These are phyloP conservation scores for Purshia tridentata DNA, from an alignment of 306 rosid species.

Conservation along the genomic window DNA sequence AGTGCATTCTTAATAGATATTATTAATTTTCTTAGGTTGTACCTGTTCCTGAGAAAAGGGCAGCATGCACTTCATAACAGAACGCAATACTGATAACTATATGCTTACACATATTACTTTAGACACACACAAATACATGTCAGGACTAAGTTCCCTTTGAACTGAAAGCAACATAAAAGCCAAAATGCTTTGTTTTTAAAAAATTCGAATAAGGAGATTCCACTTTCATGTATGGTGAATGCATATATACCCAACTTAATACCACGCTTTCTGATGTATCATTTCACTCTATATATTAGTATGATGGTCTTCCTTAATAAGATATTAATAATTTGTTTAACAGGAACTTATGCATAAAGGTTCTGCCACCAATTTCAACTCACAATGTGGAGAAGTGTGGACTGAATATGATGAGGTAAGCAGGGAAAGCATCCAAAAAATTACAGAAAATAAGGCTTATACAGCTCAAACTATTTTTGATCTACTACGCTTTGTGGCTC, in stretches of 20 bases:
- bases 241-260: not conserved
- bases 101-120: not conserved
- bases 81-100: not conserved
- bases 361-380: constrained; percentile 34
- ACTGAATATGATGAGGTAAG: constrained; percentile 55
- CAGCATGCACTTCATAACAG: not conserved
- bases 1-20: not conserved
- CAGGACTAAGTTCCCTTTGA: not conserved
- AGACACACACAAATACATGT: not conserved
- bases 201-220: not conserved
- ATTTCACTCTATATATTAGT: not conserved
- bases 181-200: not conserved
- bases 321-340: constrained; percentile 3
- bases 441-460: constrained; percentile 44
- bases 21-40: not conserved
- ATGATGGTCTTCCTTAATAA: not conserved
- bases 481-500: constrained; percentile 52
- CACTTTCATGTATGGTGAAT: not conserved
- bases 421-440: constrained; percentile 40
- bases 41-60: not conserved
- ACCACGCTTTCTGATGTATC: not conserved
- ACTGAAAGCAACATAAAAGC: not conserved
- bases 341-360: constrained; percentile 41
- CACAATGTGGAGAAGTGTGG: constrained; percentile 45
- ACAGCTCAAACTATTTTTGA: constrained; percentile 47